Evolutionary conservation across 345 rosid genomes (phyloP).

Genomic region (Syzygium grande): DNA sequence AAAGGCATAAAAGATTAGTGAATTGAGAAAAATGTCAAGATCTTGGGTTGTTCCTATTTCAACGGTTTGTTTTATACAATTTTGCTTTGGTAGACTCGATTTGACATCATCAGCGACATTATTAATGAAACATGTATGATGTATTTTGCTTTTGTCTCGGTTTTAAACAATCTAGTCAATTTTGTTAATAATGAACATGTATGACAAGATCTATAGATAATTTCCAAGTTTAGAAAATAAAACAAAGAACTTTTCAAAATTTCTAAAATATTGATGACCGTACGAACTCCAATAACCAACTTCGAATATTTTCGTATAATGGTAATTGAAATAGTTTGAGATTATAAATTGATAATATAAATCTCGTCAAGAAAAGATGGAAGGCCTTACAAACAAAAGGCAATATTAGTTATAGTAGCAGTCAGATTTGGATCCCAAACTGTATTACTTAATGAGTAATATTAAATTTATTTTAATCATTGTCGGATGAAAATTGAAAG

Average conservation of each 20-base stretch:
- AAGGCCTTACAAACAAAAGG: background rate
- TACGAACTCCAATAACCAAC: background rate
- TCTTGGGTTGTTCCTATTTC: background rate
- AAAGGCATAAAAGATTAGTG: background rate
- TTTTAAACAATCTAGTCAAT: background rate
- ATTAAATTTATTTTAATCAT: background rate
- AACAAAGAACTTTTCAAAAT: background rate
- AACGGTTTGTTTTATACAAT: background rate
- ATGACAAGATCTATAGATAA: background rate
- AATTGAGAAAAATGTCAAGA: background rate
- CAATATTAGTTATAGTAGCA: background rate
- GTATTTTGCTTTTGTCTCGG: background rate
- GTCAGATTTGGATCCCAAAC: background rate
- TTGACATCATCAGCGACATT: background rate
- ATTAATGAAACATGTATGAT: background rate
- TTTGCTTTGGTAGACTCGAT: background rate
- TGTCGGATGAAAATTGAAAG: background rate
- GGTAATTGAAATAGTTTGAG: background rate
- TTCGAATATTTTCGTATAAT: background rate
- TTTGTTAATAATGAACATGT: background rate
- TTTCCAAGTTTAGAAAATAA: background rate
- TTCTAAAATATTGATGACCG: background rate
- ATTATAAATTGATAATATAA: background rate
- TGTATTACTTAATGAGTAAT: no score
- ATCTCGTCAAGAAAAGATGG: background rate